Evolutionary conservation across 2,329 filamentous ascomycete species (phyloP).

Genomic region (Sporothrix dimorphospora): DNA sequence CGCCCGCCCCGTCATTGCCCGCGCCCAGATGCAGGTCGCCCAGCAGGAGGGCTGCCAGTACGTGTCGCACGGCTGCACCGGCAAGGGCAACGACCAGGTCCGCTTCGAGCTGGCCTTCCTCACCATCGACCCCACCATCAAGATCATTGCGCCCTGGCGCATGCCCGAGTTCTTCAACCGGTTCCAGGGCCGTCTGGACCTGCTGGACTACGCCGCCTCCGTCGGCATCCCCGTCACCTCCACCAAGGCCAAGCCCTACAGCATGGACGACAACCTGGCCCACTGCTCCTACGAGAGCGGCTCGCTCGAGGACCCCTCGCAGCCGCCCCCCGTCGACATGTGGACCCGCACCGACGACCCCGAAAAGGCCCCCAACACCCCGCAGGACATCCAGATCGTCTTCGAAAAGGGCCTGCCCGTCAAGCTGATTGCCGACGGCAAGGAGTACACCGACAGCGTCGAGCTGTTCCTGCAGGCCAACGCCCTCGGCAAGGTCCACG

Average conservation of each 20-base stretch:
- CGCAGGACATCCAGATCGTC: constrained; percentile 70
- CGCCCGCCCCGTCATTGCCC: constrained; percentile 71
- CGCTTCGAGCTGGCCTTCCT: constrained; percentile 49
- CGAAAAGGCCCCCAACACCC: constrained; percentile 68
- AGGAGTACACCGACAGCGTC: constrained; percentile 68
- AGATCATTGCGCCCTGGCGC: constrained; percentile 77
- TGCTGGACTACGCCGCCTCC: constrained; percentile 70
- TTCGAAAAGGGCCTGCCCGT: constrained; percentile 77
- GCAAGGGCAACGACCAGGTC: constrained; percentile 52
- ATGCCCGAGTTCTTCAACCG: constrained; percentile 69
- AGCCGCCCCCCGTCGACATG: constrained; percentile 74
- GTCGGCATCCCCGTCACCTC: constrained; percentile 72
- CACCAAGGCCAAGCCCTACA: constrained; percentile 73
- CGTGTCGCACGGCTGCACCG: constrained; percentile 52
- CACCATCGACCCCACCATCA: constrained; percentile 60
- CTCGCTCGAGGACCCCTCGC: constrained; percentile 66
- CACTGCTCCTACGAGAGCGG: constrained; percentile 74
- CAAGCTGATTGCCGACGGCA: constrained; percentile 56
- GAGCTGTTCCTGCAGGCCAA: constrained; percentile 75
- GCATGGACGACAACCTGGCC: constrained; percentile 52
- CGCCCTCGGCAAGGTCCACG: constrained; percentile 70
- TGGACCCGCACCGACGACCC: constrained; percentile 77
- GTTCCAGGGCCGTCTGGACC: constrained; percentile 71
- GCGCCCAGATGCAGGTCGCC: constrained; percentile 66
- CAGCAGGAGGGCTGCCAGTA: constrained; percentile 55